Percentiles rank a stretch among this genome's conserved stretches.
Evolutionary conservation across 305 asterid species (phyloP).

Genomic region (Fraxinus sp.): DNA sequence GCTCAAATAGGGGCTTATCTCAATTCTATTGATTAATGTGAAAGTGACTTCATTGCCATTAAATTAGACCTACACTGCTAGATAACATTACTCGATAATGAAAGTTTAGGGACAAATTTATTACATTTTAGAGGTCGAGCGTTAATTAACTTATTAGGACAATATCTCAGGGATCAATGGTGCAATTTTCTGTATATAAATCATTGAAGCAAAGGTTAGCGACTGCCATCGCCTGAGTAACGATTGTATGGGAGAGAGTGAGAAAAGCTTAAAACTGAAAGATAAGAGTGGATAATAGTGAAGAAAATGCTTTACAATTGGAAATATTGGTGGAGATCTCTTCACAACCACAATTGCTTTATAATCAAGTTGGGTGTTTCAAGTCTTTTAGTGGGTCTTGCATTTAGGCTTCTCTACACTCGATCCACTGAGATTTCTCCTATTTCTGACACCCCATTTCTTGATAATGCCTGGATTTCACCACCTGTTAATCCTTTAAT

Average conservation of each 20-base stretch:
- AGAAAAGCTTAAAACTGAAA: neutral
- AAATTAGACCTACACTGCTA: too few species aligned
- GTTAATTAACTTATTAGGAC: neutral
- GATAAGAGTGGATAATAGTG: slow-evolving; percentile 29
- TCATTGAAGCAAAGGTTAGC: neutral
- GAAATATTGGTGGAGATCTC: slow-evolving; percentile 48
- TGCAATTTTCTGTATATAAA: neutral
- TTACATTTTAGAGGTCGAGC: neutral
- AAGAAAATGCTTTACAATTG: slow-evolving; percentile 41
- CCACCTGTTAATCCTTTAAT: slow-evolving; percentile 19
- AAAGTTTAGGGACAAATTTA: neutral
- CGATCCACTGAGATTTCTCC: slow-evolving; percentile 47
- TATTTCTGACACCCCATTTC: slow-evolving; percentile 27
- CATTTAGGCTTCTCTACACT: slow-evolving; percentile 42
- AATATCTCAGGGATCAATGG: neutral
- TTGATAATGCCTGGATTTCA: slow-evolving; percentile 28
- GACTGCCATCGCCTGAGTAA: neutral
- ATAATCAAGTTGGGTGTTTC: slow-evolving; percentile 54
- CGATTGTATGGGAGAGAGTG: neutral
- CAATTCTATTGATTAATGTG: neutral
- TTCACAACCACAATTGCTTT: slow-evolving; percentile 46
- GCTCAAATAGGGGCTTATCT: too few species aligned
- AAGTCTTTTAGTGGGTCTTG: slow-evolving; percentile 52
- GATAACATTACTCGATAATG: neutral
- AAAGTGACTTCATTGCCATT: neutral